Percentiles rank a stretch among this genome's conserved stretches.
phyloP scores from a whole-genome alignment of 495 filamentous ascomycete species.

The Aspergillus sclerotioniger region DNA sequence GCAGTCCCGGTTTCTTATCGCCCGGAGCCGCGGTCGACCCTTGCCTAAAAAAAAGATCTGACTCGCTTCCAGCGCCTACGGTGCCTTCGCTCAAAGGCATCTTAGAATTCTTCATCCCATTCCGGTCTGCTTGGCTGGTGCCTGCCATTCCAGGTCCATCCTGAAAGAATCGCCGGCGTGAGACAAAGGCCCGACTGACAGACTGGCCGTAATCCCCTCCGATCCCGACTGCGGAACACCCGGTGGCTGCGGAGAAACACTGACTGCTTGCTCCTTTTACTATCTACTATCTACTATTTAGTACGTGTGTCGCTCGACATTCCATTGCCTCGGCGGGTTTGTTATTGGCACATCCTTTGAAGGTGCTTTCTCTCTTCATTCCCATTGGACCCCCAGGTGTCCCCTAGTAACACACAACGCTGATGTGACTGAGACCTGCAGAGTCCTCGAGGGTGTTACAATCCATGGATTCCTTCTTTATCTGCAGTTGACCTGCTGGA shows the following conservation, averaged over 20 bases:
- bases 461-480: conserved; percentile 21
- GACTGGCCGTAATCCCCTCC: conserved; percentile 7
- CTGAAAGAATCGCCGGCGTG: too few species aligned
- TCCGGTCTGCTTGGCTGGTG: not conserved
- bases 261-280: not conserved
- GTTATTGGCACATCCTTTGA: not conserved
- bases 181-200: not conserved
- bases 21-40: conserved; percentile 19
- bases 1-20: conserved; percentile 27
- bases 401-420: not conserved
- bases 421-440: not conserved
- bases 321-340: not conserved
- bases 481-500: conserved; percentile 16
- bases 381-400: not conserved
- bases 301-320: conserved; percentile 7
- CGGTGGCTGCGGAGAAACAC: conserved; percentile 1
- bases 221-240: conserved; percentile 12
- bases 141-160: too few species aligned
- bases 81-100: not conserved
- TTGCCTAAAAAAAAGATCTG: conserved; percentile 18
- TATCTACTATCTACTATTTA: conserved; percentile 3
- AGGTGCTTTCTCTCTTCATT: not conserved
- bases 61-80: conserved; percentile 8
- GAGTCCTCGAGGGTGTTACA: conserved; percentile 6
- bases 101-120: not conserved